These are phyloP conservation scores for Phallus indusiatus DNA, from an alignment of 768 basidiomycete genomes.

Conservation along the genomic window DNA sequence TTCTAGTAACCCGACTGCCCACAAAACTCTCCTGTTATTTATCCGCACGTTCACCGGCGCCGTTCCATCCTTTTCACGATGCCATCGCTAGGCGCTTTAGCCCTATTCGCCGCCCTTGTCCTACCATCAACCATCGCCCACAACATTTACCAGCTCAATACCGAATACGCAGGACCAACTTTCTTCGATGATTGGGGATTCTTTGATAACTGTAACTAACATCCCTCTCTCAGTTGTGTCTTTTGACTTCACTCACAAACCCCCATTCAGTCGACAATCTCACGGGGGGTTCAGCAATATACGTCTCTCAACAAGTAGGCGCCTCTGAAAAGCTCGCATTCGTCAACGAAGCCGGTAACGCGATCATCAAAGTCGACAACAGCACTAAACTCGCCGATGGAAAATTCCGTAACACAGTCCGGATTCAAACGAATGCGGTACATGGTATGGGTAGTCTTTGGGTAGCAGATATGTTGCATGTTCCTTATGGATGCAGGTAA, in stretches of 20 bases:
- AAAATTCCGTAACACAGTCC: slow-evolving; percentile 51
- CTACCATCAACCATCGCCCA: background rate
- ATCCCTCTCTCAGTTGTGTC: background rate
- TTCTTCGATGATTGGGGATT: slow-evolving; percentile 68
- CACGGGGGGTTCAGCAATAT: background rate
- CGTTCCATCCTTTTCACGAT: background rate
- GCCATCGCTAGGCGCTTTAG: background rate
- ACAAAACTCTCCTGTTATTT: too few species aligned
- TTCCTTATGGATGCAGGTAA: slow-evolving; percentile 46
- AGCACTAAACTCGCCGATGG: slow-evolving; percentile 39
- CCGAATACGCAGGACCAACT: slow-evolving; percentile 46
- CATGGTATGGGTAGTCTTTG: slow-evolving; percentile 35
- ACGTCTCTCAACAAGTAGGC: background rate
- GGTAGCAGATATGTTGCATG: slow-evolving; percentile 35
- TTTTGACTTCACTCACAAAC: background rate
- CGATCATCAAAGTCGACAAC: slow-evolving; percentile 71
- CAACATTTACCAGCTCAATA: slow-evolving; percentile 37
- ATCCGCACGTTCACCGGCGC: background rate
- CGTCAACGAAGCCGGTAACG: slow-evolving; percentile 50
- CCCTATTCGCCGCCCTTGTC: background rate
- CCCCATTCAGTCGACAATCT: background rate
- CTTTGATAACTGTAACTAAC: slow-evolving; percentile 40
- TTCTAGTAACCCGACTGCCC: too few species aligned
- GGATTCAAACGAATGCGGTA: slow-evolving; percentile 31
- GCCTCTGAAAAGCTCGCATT: slow-evolving; percentile 41